These are phyloP conservation scores for Babesia caballi DNA, from an alignment of 169 alveolate genomes.

Conservation along the genomic window DNA sequence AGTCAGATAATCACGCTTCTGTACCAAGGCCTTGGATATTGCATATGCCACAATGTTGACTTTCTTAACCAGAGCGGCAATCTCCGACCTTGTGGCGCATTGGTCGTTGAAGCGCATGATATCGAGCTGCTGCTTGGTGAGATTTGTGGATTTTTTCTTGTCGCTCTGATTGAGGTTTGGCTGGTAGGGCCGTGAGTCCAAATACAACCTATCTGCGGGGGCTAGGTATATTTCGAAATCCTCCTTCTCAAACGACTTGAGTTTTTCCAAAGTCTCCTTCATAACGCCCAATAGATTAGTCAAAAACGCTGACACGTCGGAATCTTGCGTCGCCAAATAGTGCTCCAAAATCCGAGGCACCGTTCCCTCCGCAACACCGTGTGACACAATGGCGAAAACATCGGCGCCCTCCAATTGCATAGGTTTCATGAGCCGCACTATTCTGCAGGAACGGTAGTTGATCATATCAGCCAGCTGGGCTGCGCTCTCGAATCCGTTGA, in stretches of 20 bases:
- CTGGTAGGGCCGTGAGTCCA: slow-evolving; percentile 34
- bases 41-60: background rate
- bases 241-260: slow-evolving; percentile 25
- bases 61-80: slow-evolving; percentile 1
- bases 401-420: background rate
- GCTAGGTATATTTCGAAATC: slow-evolving; percentile 43
- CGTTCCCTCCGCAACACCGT: slow-evolving; percentile 5
- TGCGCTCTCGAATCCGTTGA: background rate
- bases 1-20: slow-evolving; percentile 1
- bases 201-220: slow-evolving; percentile 14
- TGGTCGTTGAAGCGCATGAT: slow-evolving; percentile 56
- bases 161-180: slow-evolving; percentile 22
- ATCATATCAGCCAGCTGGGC: background rate
- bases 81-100: slow-evolving; percentile 5
- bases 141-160: slow-evolving; percentile 11
- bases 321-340: slow-evolving; percentile 8
- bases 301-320: slow-evolving; percentile 3
- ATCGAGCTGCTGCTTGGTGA: slow-evolving; percentile 46
- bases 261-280: background rate
- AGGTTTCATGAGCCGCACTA: background rate
- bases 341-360: slow-evolving; percentile 18
- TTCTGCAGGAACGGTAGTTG: background rate
- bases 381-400: background rate
- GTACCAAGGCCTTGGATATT: slow-evolving; percentile 15
- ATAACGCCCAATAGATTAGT: background rate